Percentiles rank a stretch among this genome's conserved stretches.
phyloP scores from a whole-genome alignment of 2,329 filamentous ascomycete species.

The Fusarium algeriense region DNA sequence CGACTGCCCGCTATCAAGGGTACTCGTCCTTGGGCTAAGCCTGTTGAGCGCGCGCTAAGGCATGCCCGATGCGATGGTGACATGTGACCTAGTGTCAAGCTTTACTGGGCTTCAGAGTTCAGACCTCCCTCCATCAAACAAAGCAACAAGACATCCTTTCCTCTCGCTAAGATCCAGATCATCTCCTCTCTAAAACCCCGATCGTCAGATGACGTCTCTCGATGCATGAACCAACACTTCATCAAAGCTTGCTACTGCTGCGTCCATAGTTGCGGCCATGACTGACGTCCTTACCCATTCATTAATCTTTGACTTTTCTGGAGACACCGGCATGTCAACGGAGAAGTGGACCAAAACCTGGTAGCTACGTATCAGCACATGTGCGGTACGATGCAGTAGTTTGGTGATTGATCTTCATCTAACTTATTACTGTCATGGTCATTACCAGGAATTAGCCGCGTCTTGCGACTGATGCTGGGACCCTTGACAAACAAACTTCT shows the following conservation, averaged over 20 bases:
- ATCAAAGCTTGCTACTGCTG: background rate
- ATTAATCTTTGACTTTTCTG: constrained; percentile 11
- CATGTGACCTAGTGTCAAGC: constrained; percentile 19
- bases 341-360: constrained; percentile 1
- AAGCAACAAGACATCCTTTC: constrained; percentile 17
- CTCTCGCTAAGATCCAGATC: constrained; percentile 13
- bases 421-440: background rate
- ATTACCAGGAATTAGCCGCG: constrained; percentile 17
- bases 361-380: constrained; percentile 12
- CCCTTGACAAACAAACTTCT: constrained; percentile 4
- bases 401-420: constrained; percentile 4
- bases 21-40: constrained; percentile 20
- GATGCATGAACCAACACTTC: background rate
- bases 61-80: constrained; percentile 29
- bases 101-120: constrained; percentile 8
- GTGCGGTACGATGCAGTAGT: constrained; percentile 6
- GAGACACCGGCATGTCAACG: background rate
- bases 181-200: background rate
- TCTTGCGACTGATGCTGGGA: constrained; percentile 21
- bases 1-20: constrained; percentile 15
- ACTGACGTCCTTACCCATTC: background rate
- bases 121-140: constrained; percentile 10
- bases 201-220: constrained; percentile 7
- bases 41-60: constrained; percentile 17
- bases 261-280: background rate